Base-by-base conservation (phyloP, 2,329 filamentous ascomycete genomes). In the Ophiocordyceps camponoti-saundersi region DNA sequence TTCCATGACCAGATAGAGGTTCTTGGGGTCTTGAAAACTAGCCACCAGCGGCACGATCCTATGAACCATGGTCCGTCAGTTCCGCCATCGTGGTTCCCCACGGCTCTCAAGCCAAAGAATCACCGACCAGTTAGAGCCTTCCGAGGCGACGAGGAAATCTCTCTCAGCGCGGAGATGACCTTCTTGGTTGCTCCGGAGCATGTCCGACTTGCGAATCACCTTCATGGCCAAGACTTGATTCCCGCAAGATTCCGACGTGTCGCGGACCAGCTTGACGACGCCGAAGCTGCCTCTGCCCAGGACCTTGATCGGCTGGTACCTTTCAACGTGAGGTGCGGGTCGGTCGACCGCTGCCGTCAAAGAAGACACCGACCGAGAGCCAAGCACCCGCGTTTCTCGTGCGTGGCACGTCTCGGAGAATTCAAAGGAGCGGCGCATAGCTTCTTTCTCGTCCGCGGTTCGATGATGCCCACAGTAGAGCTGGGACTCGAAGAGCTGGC, bases 211-310 rank as follows among this genome's bases (percentile, higher is more conserved):
- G 48, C 84, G 80, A 53, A 96, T 96, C 30, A 95, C 85, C 60
- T 96, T 96, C 90, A 96, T 95, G 15, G 92, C 92, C 60, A 82
- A 96, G 0, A 95, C 79, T 48, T 83, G 73, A 12, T 57, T 55
- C 5, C 58, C 49, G 23, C 53, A 56, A 42, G 26, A 29, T 29
- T 55, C 56, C 18, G 53, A 46, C 52, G 68, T 82, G 59, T 89
- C 83, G 48, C 79, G 80, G 2, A 96, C 89, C 34, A 98, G 71
- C 43, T 82, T 77, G 16, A 98, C 92, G 22, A 95, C 81, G 0
- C 92, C 90, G 63, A 96, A 98, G 58, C 89, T 95, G 10, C 92
- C 90, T 60, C 92, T 94, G 0, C 92, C 89, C 6, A 96, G 71
- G 18, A 93, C 72, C 53, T 88, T 85, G 29, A 96, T 65, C 13